phyloP scores from a whole-genome alignment of 2,329 filamentous ascomycete genomes.

The Paraconiothyrium brasiliense region DNA sequence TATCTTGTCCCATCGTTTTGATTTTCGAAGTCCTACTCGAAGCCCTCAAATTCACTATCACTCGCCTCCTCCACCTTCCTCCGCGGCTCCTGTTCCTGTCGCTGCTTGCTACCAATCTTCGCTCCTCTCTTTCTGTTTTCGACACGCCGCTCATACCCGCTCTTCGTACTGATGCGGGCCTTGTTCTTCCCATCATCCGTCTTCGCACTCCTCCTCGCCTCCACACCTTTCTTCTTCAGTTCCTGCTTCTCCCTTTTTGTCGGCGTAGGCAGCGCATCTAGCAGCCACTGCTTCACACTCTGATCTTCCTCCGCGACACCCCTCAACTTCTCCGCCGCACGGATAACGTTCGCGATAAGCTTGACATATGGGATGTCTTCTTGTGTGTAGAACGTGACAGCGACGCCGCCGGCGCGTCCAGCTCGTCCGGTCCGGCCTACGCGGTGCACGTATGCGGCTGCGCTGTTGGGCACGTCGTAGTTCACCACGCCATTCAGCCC shows the following conservation, averaged over 20 bases:
- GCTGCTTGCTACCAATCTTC: constrained; percentile 44
- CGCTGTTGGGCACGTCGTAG: constrained; percentile 94
- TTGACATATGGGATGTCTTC: constrained; percentile 92
- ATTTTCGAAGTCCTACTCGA: constrained; percentile 35
- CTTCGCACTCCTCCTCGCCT: constrained; percentile 66
- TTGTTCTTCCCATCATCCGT: constrained; percentile 32
- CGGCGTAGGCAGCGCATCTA: constrained; percentile 85
- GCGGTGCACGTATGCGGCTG: constrained; percentile 90
- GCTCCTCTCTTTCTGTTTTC: constrained; percentile 73
- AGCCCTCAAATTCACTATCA: constrained; percentile 54
- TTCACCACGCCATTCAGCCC: constrained; percentile 97
- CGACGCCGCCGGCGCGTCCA: constrained; percentile 85
- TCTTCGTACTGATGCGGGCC: constrained; percentile 82
- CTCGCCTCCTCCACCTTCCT: constrained; percentile 25
- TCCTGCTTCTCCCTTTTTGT: constrained; percentile 85
- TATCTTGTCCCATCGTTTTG: neutral
- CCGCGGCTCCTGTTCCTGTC: constrained; percentile 31
- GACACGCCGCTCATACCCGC: constrained; percentile 74
- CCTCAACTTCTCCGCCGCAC: constrained; percentile 77
- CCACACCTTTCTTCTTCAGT: constrained; percentile 82
- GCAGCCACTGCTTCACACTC: constrained; percentile 73
- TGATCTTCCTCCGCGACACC: constrained; percentile 53
- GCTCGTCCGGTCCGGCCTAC: constrained; percentile 91
- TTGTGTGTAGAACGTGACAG: constrained; percentile 93
- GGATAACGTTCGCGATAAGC: constrained; percentile 91